Evolutionary conservation across 768 basidiomycete genomes (phyloP).

Genomic region (Mycena alexandri): DNA sequence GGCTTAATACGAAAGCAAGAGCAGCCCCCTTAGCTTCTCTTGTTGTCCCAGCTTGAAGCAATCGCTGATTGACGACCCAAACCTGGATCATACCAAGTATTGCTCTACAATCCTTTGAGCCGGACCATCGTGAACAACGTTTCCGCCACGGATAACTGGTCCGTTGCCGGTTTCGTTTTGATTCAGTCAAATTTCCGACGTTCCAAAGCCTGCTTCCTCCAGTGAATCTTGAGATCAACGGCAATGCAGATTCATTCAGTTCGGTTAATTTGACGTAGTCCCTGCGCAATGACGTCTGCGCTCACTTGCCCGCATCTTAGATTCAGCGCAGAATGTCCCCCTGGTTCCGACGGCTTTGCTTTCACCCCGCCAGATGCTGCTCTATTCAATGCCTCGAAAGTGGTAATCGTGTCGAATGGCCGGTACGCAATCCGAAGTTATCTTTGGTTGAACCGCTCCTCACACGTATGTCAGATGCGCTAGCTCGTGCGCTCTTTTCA

Average conservation of each 20-base stretch:
- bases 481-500: conserved; percentile 62
- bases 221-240: conserved; percentile 59
- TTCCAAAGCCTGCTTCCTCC: conserved; percentile 50
- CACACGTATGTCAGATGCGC: conserved; percentile 48
- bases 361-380: conserved; percentile 55
- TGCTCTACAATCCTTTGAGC: conserved; percentile 63
- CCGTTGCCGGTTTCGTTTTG: not conserved
- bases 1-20: conserved; percentile 64
- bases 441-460: conserved; percentile 6
- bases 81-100: conserved; percentile 54
- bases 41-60: conserved; percentile 58
- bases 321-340: conserved; percentile 61
- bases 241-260: conserved; percentile 62
- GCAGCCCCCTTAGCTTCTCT: conserved; percentile 64
- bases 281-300: not conserved
- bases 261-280: conserved; percentile 46
- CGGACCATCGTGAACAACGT: conserved; percentile 63
- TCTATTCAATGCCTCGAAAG: conserved; percentile 63
- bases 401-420: conserved; percentile 69
- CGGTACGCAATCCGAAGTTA: conserved; percentile 37
- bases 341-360: conserved; percentile 37
- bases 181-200: not conserved
- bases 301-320: conserved; percentile 40
- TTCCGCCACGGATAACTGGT: conserved; percentile 57
- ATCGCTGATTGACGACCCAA: conserved; percentile 45